Evolutionary conservation across 129 eudicot species (phyloP).

Genomic region (Flaveria robusta): DNA sequence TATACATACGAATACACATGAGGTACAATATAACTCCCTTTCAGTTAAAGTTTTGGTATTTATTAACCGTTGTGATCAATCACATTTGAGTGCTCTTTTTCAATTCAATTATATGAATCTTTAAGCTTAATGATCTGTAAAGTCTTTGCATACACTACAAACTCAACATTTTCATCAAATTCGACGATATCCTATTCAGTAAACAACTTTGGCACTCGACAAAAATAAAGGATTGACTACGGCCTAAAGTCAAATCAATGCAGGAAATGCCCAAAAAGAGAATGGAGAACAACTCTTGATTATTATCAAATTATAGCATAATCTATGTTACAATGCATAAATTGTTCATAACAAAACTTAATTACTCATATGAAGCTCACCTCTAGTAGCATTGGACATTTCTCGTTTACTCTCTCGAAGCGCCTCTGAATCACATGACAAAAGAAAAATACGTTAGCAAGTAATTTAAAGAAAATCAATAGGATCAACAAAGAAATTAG

Average conservation of each 20-base stretch:
- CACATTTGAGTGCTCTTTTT: neutral
- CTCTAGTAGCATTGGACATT: slow-evolving; percentile 93
- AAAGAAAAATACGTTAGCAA: slow-evolving; percentile 3
- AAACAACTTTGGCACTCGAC: slow-evolving; percentile 6
- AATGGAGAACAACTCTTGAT: neutral
- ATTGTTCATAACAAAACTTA: neutral
- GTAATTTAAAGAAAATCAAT: neutral
- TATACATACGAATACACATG: slow-evolving; percentile 5
- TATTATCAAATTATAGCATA: slow-evolving; percentile 2
- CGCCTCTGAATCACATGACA: slow-evolving; percentile 60
- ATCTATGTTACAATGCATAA: neutral
- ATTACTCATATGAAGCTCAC: slow-evolving; percentile 35
- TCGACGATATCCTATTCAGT: neutral
- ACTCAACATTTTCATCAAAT: slow-evolving; percentile 10
- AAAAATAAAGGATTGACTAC: neutral
- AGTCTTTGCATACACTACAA: slow-evolving; percentile 7
- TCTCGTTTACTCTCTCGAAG: slow-evolving; percentile 93
- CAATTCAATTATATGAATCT: slow-evolving; percentile 2
- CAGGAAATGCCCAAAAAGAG: neutral
- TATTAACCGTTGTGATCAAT: neutral
- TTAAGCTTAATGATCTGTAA: neutral
- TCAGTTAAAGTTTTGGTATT: neutral
- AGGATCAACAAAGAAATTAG: neutral
- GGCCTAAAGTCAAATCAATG: neutral
- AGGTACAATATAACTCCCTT: slow-evolving; percentile 3